Evolutionary conservation across 2,329 filamentous ascomycete species (phyloP).

Genomic region (Fusarium guadeloupense): DNA sequence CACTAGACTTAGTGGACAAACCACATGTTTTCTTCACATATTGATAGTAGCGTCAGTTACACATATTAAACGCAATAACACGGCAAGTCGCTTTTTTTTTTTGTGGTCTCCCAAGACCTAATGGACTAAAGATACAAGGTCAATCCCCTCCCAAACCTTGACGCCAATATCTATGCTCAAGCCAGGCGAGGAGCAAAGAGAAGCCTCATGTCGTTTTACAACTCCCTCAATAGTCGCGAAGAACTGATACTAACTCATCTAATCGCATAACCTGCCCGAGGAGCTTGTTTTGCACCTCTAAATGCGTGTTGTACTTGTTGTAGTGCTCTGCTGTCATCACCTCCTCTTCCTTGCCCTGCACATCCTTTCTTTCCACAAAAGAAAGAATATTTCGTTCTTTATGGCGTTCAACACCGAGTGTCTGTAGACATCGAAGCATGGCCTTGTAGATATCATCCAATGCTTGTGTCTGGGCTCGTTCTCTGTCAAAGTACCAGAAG

Average conservation of each 20-base stretch:
- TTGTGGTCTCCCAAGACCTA: conserved; percentile 4
- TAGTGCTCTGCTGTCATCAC: conserved; percentile 80
- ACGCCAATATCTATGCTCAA: conserved; percentile 4
- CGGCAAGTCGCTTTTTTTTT: not conserved
- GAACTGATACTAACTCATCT: conserved; percentile 84
- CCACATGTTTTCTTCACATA: too few relatives aligned
- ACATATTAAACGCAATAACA: not conserved
- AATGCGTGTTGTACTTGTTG: conserved; percentile 65
- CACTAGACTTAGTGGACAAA: too few relatives aligned
- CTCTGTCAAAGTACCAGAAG: conserved; percentile 88
- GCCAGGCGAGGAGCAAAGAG: conserved; percentile 1
- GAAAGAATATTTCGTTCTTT: conserved; percentile 77
- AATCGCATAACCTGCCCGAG: conserved; percentile 81
- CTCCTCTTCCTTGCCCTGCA: conserved; percentile 83
- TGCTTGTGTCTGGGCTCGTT: conserved; percentile 74
- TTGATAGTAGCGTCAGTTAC: too few relatives aligned
- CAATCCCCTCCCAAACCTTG: conserved; percentile 2
- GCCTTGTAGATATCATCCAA: conserved; percentile 87
- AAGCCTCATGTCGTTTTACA: not conserved
- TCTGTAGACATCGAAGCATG: conserved; percentile 86
- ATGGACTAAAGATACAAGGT: conserved; percentile 5
- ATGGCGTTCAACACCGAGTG: conserved; percentile 78
- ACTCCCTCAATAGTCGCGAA: conserved; percentile 74
- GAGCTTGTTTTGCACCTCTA: conserved; percentile 76
- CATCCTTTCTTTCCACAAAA: conserved; percentile 85